Percentiles rank a stretch among this genome's conserved stretches.
Evolutionary conservation across 768 basidiomycete genomes (phyloP).

Genomic region (Lactarius evosmus): DNA sequence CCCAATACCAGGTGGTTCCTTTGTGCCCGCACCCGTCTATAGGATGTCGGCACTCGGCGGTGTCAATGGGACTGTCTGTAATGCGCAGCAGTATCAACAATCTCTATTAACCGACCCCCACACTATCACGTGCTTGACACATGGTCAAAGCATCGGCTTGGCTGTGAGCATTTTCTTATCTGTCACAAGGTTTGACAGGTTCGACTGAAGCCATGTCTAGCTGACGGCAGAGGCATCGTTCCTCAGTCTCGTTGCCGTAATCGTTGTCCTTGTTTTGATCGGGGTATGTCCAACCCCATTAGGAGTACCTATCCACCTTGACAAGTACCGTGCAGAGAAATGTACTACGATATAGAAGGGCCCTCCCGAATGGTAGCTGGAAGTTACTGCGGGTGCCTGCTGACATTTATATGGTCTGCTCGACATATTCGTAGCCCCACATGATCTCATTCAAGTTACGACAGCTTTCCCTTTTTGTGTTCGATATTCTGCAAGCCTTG

Average conservation of each 20-base stretch:
- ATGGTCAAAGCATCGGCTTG: conserved; percentile 39
- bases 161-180: conserved; percentile 31
- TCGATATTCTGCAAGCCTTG: conserved; percentile 40
- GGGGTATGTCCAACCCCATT: conserved; percentile 6
- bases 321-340: conserved; percentile 18
- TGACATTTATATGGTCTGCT: conserved; percentile 42
- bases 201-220: conserved; percentile 27
- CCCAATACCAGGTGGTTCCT: background rate
- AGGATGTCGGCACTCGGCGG: conserved; percentile 5
- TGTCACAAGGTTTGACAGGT: background rate
- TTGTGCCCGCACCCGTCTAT: background rate
- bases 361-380: conserved; percentile 8
- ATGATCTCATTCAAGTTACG: conserved; percentile 19
- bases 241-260: background rate
- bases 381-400: conserved; percentile 37
- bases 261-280: conserved; percentile 5
- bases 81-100: background rate
- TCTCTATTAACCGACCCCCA: background rate
- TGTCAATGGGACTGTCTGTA: conserved; percentile 17
- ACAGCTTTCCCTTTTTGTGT: conserved; percentile 31
- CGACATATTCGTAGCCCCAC: background rate
- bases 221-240: conserved; percentile 37
- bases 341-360: conserved; percentile 8
- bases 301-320: background rate
- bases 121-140: conserved; percentile 32